Base-by-base conservation (phyloP, 1,284 basidiomycete genomes). In the Rhodotorula mucilaginosa region DNA sequence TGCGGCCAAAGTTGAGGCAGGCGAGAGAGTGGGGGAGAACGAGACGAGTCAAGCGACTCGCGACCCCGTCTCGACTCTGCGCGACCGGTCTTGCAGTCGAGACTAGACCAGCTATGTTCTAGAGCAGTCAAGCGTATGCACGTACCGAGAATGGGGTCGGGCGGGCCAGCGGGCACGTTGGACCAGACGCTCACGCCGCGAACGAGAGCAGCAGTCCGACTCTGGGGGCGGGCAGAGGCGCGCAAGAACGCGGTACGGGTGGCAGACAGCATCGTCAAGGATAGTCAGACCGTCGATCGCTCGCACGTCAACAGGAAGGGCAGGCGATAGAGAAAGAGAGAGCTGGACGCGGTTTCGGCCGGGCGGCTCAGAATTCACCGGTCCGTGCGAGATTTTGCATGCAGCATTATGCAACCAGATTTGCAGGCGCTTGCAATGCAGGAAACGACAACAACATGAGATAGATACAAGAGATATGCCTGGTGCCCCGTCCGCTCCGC, bases 141-240 rank as follows among this genome's bases (percentile, higher is more conserved):
- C 86, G 68, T 77, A 92, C 93, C 93, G 67, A 97, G 89, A 84
- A 97, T 97, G 65, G 93, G 87, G 82, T 97, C 93, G 49, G 94
- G 93, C 76, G 93, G 93, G 61, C 94, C 93, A 48, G 90, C 89
- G 70, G 88, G 87, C 72, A 97, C 92, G 74, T 86, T 82, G 56
- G 90, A 87, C 93, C 93, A 97, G 54, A 87, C 88, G 48, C 91
- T 93, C 74, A 88, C 80, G 66, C 49, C 52, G 52, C 75, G 68
- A 57, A 58, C 31, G 5, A 69, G 58, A 7, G 58, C 52, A 56
- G 54, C 29, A 16, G n/a, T 29, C 46, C 63, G 57, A 10, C 65
- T 51, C 23, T 34, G 34, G 8, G 61, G 44, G 44, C 74, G 74
- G n/a, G 63, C 65, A 21, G 70, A 51, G 51, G 71, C 19, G 23